Evolutionary conservation across 129 eudicot genomes (phyloP).

Genomic region (Centaurea solstitialis): DNA sequence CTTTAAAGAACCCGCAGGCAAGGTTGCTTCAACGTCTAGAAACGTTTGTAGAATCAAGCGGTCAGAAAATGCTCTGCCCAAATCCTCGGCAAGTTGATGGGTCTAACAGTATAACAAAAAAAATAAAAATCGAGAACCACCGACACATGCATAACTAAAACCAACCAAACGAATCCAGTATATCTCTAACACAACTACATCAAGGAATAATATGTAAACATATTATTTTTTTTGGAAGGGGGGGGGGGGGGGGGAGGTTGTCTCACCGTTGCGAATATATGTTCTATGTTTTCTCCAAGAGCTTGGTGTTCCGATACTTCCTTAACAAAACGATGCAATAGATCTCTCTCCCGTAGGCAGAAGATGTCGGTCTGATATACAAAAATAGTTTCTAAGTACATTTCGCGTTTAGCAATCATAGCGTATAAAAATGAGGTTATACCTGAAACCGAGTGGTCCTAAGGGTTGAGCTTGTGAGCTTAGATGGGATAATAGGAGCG

Average conservation of each 20-base stretch:
- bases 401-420: background rate
- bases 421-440: background rate
- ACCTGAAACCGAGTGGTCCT: slow-evolving; percentile 79
- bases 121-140: background rate
- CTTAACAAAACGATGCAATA: slow-evolving; percentile 66
- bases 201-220: background rate
- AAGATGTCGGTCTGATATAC: slow-evolving; percentile 67
- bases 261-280: slow-evolving; percentile 63
- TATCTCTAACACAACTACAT: background rate
- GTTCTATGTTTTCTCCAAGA: slow-evolving; percentile 76
- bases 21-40: slow-evolving; percentile 72
- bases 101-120: slow-evolving; percentile 41
- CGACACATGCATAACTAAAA: background rate
- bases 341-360: slow-evolving; percentile 83
- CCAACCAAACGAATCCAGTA: background rate
- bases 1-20: slow-evolving; percentile 68
- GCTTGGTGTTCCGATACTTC: slow-evolving; percentile 70
- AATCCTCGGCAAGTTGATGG: slow-evolving; percentile 93
- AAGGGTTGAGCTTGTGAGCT: slow-evolving; percentile 60
- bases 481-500: slow-evolving; percentile 71
- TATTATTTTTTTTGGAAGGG: too few species aligned
- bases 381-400: background rate
- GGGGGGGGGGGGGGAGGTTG: background rate
- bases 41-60: slow-evolving; percentile 61
- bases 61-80: slow-evolving; percentile 95